These are phyloP conservation scores for Liquidambar formosana DNA, from an alignment of 164 flowering plant genomes.

Conservation along the genomic window DNA sequence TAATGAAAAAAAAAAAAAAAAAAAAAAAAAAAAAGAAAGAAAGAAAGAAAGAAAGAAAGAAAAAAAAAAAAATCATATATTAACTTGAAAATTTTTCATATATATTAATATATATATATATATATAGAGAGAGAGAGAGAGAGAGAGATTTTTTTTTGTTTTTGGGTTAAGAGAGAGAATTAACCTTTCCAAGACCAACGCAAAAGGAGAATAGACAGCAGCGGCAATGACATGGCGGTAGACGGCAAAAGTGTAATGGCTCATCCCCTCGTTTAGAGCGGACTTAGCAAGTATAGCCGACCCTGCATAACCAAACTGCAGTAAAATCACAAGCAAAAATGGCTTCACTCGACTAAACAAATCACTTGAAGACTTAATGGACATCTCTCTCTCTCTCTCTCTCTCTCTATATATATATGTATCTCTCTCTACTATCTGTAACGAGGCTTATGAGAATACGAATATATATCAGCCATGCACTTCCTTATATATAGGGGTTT, in stretches of 20 bases:
- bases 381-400: not conserved
- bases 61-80: no score
- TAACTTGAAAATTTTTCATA: no score
- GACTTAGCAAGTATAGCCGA: conserved; percentile 33
- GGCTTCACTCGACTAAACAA: conserved; percentile 24
- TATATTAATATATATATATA: not conserved
- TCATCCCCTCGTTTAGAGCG: conserved; percentile 54
- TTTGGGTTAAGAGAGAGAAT: no score
- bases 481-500: not conserved
- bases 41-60: no score
- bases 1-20: no score
- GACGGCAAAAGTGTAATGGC: conserved; percentile 41
- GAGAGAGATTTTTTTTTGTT: not conserved
- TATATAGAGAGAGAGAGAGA: not conserved
- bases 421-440: not conserved
- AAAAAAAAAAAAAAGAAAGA: no score
- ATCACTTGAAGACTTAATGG: not conserved
- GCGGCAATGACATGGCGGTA: conserved; percentile 48
- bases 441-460: not conserved
- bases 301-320: conserved; percentile 53
- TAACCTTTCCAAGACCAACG: conserved; percentile 49
- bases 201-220: conserved; percentile 48
- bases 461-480: no score
- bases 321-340: conserved; percentile 28
- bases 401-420: no score